A percentile compares a stretch with the other conserved stretches of the same genome.
Evolutionary conservation across 768 basidiomycete species (phyloP).

Genomic region (Lyophyllum decastes): DNA sequence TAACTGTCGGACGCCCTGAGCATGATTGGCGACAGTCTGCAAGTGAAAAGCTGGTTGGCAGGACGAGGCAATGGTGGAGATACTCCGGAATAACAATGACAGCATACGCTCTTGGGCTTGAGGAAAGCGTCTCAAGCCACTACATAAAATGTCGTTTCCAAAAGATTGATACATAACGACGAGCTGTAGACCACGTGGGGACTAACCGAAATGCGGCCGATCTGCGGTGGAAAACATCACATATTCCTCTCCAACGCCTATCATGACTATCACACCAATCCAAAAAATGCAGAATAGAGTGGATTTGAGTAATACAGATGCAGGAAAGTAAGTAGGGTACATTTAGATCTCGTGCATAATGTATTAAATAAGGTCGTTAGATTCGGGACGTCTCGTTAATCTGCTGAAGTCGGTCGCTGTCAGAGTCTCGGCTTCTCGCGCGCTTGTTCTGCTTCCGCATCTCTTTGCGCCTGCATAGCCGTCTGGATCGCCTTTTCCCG

Average conservation of each 20-base stretch:
- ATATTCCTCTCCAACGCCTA: not conserved
- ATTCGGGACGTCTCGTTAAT: not conserved
- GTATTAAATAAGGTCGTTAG: not conserved
- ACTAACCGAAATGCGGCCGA: not conserved
- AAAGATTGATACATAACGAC: not conserved
- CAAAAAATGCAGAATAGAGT: too few relatives aligned
- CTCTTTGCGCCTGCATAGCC: conserved; percentile 24
- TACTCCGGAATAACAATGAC: conserved; percentile 1
- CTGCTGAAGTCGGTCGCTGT: not conserved
- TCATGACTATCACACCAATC: too few relatives aligned
- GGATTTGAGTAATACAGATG: not conserved
- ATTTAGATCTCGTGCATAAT: not conserved
- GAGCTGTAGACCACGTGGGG: too few relatives aligned
- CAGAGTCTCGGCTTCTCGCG: not conserved
- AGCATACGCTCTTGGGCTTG: not conserved
- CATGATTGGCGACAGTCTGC: not conserved
- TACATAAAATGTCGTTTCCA: not conserved
- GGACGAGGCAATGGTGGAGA: not conserved
- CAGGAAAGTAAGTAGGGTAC: not conserved
- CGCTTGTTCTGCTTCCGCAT: conserved; percentile 5
- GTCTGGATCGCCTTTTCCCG: conserved; percentile 29
- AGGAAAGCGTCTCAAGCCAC: too few relatives aligned
- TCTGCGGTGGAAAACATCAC: not conserved
- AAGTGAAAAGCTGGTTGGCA: not conserved
- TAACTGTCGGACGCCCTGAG: not conserved